Base-by-base conservation (phyloP, 805 yeast species). In the Kodamaea hsintzibuensis region DNA sequence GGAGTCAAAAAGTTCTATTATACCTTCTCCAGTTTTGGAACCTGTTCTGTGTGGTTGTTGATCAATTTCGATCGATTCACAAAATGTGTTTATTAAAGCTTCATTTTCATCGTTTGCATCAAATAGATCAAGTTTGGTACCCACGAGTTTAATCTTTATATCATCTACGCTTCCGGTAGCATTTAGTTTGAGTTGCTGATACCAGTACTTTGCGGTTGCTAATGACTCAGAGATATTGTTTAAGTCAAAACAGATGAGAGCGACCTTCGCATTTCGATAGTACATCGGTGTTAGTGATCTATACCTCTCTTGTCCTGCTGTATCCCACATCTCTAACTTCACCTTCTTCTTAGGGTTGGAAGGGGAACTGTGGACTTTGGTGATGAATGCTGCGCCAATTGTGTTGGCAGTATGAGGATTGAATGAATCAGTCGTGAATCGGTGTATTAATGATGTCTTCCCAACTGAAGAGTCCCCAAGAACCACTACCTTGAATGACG, bases 331-430 rank as follows among this genome's bases (percentile, higher is more conserved):
- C 63, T 86, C 91, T 60, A 85, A 78, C 62, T 82, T 84, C 70
- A 85, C 67, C 66, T 74, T 55, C 69, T 79, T 39, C 72, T 73
- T 38, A 3, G 62, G 52, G 10, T 55, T 50, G 5, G 35, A 50
- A 10, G 54, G 46, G 13, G 67, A 59, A 3, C 80, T 70, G 57
- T 74, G 66, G 13, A 83, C 64, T 67, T 91, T 96, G 14, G 98
- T 90, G 40, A 95, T 80, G 70, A 93, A 95, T 0, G 98, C 99
- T 3, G 99, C 99, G n/a, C 99, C 99, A 52, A 95, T 95, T 1
- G 99, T 95, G 43, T 96, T 89, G 60, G 96, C 90, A 55, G 93
- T 82, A 59, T 83, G 82, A 30, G 83, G 86, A 60, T 90, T 95
- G 67, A 93, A 95, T 0, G 83, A 71, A 61, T 84, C 81, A 57